Evolutionary conservation across 768 basidiomycete genomes (phyloP), one percentile per base, ranked within the genome.

Genomic region (Calvatia gigantea): DNA sequence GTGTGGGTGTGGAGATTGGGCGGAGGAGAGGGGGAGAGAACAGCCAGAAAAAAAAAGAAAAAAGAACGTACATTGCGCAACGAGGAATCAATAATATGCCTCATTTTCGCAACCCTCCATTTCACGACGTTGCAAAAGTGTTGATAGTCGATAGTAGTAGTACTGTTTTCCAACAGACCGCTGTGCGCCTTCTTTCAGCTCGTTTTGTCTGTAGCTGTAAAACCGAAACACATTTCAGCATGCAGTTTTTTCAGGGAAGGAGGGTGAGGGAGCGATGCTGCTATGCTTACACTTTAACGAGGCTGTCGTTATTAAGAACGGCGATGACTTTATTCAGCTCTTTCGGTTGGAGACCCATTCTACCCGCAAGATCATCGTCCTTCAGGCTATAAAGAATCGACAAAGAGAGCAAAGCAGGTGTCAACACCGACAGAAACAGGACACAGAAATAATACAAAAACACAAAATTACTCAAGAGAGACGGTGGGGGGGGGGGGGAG

Each of bases 71-170:
- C 95, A 70, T 95, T 93, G 60, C 94, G 87, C 61, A 96, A 77
- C 51, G 86, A 86, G 29, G 89, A 86, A 72, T 98, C 94, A 60
- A 99, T 93, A 58, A 84, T 84, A 59, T 86, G 80, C 60, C 91
- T 82, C 92, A 98, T 94, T 67, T 91, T 89, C 4, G 91, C 91
- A 51, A 98, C 84, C 37, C 95, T 81, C 92, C 96, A 99, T 70
- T 98, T 98, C 70, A 96, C 91, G 43, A 98, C 94, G 70, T 98
- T 94, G 72, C 92, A 94, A 67, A 98, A 95, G 65, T 87, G 84
- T 64, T 93, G 85, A 70, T 96, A 94, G 73, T 99, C 88, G 67
- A 99, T 90, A n/a, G 73, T 92, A 98, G 76, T 91, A 99, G 76
- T 98, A 99, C 65, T 91, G 88, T 64, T 88, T 86, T 59, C 88